A percentile compares a stretch with the other conserved stretches of the same genome.
phyloP scores from a whole-genome alignment of 2,329 filamentous ascomycete genomes.

The Gnomoniopsis sp. region DNA sequence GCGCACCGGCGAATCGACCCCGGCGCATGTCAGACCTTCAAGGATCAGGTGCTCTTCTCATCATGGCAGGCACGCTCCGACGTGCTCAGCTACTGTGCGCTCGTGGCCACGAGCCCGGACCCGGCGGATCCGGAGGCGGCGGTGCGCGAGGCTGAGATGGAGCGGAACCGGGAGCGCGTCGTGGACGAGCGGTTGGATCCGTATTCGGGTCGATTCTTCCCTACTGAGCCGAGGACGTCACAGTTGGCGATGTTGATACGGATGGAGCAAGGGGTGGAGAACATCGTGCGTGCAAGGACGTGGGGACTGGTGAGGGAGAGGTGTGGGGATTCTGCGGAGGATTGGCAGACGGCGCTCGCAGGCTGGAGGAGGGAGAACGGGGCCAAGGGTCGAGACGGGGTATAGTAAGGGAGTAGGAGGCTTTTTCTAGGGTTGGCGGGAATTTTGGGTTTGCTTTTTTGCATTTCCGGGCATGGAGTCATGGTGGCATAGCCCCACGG shows the following conservation, averaged over 20 bases:
- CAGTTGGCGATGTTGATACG: constrained; percentile 68
- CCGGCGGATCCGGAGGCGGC: constrained; percentile 79
- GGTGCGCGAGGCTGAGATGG: constrained; percentile 65
- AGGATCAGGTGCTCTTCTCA: constrained; percentile 75
- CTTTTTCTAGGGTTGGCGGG: too few relatives aligned
- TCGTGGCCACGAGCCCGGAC: constrained; percentile 83
- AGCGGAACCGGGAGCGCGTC: constrained; percentile 66
- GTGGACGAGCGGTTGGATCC: constrained; percentile 90
- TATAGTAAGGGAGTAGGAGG: not conserved
- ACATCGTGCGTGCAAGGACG: constrained; percentile 74
- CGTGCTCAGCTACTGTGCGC: constrained; percentile 83
- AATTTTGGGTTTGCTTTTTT: too few relatives aligned
- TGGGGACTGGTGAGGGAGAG: constrained; percentile 77
- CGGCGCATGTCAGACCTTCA: constrained; percentile 67
- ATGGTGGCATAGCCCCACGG: too few relatives aligned
- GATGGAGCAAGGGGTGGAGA: constrained; percentile 73
- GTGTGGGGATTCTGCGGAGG: constrained; percentile 58
- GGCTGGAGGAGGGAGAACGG: constrained; percentile 50
- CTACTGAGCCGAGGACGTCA: constrained; percentile 76
- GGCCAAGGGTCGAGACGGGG: constrained; percentile 37
- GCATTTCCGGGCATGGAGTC: too few relatives aligned
- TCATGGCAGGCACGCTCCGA: constrained; percentile 82
- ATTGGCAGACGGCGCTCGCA: constrained; percentile 64
- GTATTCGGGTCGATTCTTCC: constrained; percentile 81
- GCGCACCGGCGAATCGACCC: constrained; percentile 54